These are phyloP conservation scores for Suillus variegatus DNA, from an alignment of 768 basidiomycete genomes.

Conservation along the genomic window DNA sequence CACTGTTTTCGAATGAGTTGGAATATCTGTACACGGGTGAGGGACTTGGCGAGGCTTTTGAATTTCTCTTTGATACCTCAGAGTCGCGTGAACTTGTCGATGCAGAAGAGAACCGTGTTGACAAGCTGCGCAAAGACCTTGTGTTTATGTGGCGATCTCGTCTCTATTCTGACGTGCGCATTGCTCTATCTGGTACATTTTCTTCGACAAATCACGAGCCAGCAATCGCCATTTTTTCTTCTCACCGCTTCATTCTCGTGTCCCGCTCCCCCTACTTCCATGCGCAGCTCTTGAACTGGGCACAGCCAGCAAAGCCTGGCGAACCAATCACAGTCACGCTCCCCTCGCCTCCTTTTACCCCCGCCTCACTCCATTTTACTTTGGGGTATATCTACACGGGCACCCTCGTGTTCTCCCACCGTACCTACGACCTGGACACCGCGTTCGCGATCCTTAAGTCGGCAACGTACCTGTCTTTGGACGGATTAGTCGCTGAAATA, in stretches of 20 bases:
- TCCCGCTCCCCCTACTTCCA: slow-evolving; percentile 90
- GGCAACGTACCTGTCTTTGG: slow-evolving; percentile 75
- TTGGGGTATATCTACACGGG: slow-evolving; percentile 95
- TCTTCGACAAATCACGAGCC: slow-evolving; percentile 64
- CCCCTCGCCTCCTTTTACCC: slow-evolving; percentile 92
- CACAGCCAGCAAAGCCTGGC: slow-evolving; percentile 29
- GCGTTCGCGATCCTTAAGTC: slow-evolving; percentile 88
- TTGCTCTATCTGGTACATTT: slow-evolving; percentile 73
- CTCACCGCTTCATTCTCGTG: slow-evolving; percentile 91
- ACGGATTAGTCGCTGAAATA: slow-evolving; percentile 74
- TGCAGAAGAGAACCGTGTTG: slow-evolving; percentile 60
- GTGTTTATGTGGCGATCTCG: slow-evolving; percentile 97
- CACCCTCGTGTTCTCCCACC: slow-evolving; percentile 88
- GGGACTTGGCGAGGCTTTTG: slow-evolving; percentile 85
- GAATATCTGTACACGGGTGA: slow-evolving; percentile 95
- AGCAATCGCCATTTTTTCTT: slow-evolving; percentile 83
- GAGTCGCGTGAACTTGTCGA: slow-evolving; percentile 45
- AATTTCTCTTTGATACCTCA: slow-evolving; percentile 76
- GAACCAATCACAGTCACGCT: slow-evolving; percentile 67
- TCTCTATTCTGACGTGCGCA: slow-evolving; percentile 89
- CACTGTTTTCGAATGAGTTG: slow-evolving; percentile 85
- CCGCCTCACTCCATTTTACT: slow-evolving; percentile 91
- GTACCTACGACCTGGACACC: slow-evolving; percentile 90
- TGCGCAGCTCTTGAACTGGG: slow-evolving; percentile 73
- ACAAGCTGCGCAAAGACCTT: slow-evolving; percentile 89